phyloP scores from a whole-genome alignment of 2,329 filamentous ascomycete species.

The Drechslerella dactyloides region DNA sequence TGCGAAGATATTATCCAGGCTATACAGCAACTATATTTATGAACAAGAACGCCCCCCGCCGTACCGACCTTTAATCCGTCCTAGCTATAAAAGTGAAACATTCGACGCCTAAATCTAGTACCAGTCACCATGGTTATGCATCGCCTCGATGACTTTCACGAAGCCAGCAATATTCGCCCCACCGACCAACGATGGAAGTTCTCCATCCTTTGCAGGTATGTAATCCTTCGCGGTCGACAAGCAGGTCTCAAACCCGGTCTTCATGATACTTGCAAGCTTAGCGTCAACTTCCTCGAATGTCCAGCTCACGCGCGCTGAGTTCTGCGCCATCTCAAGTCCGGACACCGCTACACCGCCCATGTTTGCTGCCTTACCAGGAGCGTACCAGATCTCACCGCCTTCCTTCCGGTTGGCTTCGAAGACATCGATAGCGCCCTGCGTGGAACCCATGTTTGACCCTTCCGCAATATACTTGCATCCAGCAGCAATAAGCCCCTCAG shows the following conservation, averaged over 20 bases:
- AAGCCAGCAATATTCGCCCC: conserved; percentile 98
- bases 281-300: conserved; percentile 85
- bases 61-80: not conserved
- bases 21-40: too few species aligned
- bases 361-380: conserved; percentile 95
- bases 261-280: conserved; percentile 94
- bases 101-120: conserved; percentile 58
- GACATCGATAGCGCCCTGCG: conserved; percentile 88
- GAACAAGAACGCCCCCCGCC: not conserved
- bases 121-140: conserved; percentile 98
- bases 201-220: conserved; percentile 76
- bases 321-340: conserved; percentile 98
- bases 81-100: conserved; percentile 5
- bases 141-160: conserved; percentile 91
- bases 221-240: conserved; percentile 89
- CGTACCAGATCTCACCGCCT: conserved; percentile 82
- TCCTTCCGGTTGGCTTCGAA: conserved; percentile 80
- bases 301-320: conserved; percentile 86
- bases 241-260: conserved; percentile 87
- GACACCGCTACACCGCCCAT: conserved; percentile 96
- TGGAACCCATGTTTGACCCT: conserved; percentile 99
- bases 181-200: conserved; percentile 86
- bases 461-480: conserved; percentile 89
- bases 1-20: too few species aligned
- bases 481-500: conserved; percentile 75